Evolutionary conservation across 495 filamentous ascomycete species (phyloP), one percentile per base, ranked within the genome.

Genomic region (Bryoglossum gracile): DNA sequence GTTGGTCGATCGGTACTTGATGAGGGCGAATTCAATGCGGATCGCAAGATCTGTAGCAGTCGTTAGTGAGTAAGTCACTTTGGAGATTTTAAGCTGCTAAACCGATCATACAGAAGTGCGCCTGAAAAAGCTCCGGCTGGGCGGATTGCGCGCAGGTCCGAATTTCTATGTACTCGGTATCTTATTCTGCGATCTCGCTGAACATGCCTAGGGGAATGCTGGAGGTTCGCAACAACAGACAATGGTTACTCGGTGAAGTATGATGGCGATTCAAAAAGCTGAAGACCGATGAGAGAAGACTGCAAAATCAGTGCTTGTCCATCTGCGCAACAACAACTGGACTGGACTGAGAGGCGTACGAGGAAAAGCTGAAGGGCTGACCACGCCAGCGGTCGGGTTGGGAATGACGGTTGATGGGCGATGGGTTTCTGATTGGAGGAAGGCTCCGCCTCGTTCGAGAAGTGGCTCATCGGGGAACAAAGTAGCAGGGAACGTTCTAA

Each of bases 121-220:
- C 50, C 25, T 13, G 41, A 16, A 19, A 16, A 42, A 24, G 18
- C 39, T 51, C 32, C 21, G 24, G 17, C 39, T 43, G 46, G 37
- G 45, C 18, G 26, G 33, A 38, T 37, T 39, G 51, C 51, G 51
- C 51, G 37, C 39, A 54, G 38, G 35, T 53, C 37, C 37, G 42
- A 22, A 14, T 10, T n/a, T 35, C 21, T 41, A 14, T 45, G 16
- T 19, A 45, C 42, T 50, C 14, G 19, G 17, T 21, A 30, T 50
- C 38, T 23, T 14, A 34, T 23, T 37, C 19, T 47, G 44, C 33
- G 44, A 47, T 47, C 32, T 38, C 46, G 36, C 40, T 45, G 41
- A n/a, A 51, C 49, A 45, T 51, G 23, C 30, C 36, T 19, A 18
- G 9, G 43, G 30, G 21, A 46, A 3, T 9, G 19, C 4, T 13